phyloP scores from a whole-genome alignment of 306 rosid genomes.

The Vicia faba region DNA sequence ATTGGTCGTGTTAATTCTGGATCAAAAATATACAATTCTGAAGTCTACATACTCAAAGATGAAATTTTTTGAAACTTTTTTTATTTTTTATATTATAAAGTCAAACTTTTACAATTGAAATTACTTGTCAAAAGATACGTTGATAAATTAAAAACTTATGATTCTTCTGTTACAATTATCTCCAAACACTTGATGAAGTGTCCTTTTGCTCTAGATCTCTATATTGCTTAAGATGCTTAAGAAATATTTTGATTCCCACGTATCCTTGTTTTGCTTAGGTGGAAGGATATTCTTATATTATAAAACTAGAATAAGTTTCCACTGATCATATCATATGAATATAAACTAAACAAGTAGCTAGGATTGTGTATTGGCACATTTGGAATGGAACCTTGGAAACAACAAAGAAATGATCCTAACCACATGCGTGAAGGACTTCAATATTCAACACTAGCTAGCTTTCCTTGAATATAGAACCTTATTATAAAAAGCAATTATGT shows the following conservation, averaged over 20 bases:
- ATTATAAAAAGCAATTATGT: background rate
- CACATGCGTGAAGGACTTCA: constrained; percentile 51
- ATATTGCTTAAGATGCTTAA: constrained; percentile 29
- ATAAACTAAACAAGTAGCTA: constrained; percentile 25
- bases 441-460: constrained; percentile 48
- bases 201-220: background rate
- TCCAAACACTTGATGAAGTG: background rate
- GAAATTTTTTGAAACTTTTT: no score
- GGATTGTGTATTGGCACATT: constrained; percentile 40
- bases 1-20: no score
- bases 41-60: no score
- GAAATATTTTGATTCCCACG: constrained; percentile 44
- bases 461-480: constrained; percentile 35
- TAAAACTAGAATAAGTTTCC: constrained; percentile 39
- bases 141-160: background rate
- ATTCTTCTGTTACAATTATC: background rate
- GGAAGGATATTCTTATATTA: constrained; percentile 53
- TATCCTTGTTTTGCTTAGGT: constrained; percentile 52
- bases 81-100: no score
- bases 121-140: no score
- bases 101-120: no score
- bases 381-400: constrained; percentile 61
- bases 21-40: no score
- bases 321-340: constrained; percentile 6
- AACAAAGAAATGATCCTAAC: constrained; percentile 42